Evolutionary conservation across 768 basidiomycete species (phyloP), one percentile per base, ranked within the genome.

Genomic region (Leccinellum rugosiceps): DNA sequence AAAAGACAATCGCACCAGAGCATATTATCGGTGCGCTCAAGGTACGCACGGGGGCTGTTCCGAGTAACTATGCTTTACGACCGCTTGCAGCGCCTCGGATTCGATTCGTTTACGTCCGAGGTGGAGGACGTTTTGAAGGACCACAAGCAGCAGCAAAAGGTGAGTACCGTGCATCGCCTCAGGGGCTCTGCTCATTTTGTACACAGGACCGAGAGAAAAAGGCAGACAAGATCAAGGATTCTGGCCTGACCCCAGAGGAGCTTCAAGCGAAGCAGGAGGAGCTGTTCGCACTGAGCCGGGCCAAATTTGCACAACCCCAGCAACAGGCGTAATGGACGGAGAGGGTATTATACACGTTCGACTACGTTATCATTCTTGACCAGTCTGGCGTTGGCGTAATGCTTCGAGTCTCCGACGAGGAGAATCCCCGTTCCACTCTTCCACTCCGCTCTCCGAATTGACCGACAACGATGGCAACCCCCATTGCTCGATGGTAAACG

Each of bases 1-100:
- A 97, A 79, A 99, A 99, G 78, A 99, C 97, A 1, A 98, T 99
- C 65, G 90, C 94, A 5, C 97, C 97, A 1, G 97, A 99, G 65
- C 97, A 99, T 69, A 94, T 98, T 45, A 88, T 98, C 30, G 77
- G 82, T 23, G 97, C 97, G 6, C 78, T 99, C 55, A 93, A 93
- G 78, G 95, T 91, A 56, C 52, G 80, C 73, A 25, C 21, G 31
- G 43, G 1, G 10, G 28, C 21, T 30, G 48, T 30, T 30, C 31
- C 2, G 21, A 23, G 17, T 44, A 30, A 28, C 34, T 31, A 57
- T 26, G 53, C 14, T 30, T 17, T 47, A 60, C 48, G 47, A 64
- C 56, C 44, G 66, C 53, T 50, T 32, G 47, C 61, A 98, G 94
- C 84, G 88, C 38, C 84, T 98, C 21, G 97, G 95, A 21, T 98